These are phyloP conservation scores for Clathrus columnatus DNA, from an alignment of 768 basidiomycete genomes.

Conservation along the genomic window DNA sequence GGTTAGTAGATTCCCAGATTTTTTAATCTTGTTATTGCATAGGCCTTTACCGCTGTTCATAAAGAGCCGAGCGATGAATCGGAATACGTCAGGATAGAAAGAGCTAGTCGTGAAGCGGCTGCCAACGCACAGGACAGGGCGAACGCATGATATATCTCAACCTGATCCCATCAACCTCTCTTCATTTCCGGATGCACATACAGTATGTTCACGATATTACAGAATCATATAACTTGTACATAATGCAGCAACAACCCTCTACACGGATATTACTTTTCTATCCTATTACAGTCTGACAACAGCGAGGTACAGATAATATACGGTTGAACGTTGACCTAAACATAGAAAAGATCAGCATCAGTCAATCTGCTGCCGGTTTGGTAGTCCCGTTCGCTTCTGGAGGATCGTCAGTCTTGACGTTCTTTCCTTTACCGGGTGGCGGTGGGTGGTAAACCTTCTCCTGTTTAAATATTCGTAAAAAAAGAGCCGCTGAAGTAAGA, in stretches of 20 bases:
- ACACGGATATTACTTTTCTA: background rate
- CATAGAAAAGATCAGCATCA: too few species aligned
- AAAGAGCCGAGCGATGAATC: slow-evolving; percentile 48
- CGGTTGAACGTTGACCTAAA: too few species aligned
- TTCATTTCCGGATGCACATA: too few species aligned
- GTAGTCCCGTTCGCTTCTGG: slow-evolving; percentile 12
- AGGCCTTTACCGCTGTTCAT: slow-evolving; percentile 57
- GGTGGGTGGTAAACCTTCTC: slow-evolving; percentile 79
- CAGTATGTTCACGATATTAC: too few species aligned
- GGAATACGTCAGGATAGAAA: slow-evolving; percentile 79
- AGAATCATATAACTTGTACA: too few species aligned
- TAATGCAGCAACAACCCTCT: background rate
- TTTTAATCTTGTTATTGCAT: background rate
- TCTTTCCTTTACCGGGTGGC: slow-evolving; percentile 71
- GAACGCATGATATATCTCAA: background rate
- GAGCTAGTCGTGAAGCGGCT: slow-evolving; percentile 45
- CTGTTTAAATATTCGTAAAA: slow-evolving; percentile 25
- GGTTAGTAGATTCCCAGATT: background rate
- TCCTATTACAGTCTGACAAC: background rate
- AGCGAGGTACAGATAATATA: too few species aligned
- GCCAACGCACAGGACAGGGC: too few species aligned
- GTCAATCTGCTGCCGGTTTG: too few species aligned
- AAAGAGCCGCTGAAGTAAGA: background rate
- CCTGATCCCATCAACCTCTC: too few species aligned
- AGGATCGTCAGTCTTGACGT: slow-evolving; percentile 25